Percentiles rank a stretch among this genome's conserved stretches.
These are phyloP conservation scores for Eucalyptus erythrocorys DNA, from an alignment of 345 rosid genomes.

Conservation along the genomic window DNA sequence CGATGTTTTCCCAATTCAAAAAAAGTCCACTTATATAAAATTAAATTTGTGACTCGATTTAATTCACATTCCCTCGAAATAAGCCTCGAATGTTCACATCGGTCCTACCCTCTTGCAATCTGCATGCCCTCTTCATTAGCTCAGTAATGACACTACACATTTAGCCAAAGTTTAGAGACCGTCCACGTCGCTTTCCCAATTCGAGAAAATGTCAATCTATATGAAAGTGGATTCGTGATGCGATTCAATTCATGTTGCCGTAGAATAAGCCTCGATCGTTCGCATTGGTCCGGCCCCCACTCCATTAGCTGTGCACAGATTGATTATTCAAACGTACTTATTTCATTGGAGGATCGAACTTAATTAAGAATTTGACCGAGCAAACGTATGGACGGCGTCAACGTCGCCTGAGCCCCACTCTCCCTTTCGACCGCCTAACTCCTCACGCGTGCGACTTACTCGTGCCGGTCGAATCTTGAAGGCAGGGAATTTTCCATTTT, in stretches of 20 bases:
- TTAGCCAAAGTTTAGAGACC: fast-evolving
- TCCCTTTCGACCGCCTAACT: not conserved
- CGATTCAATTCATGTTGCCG: too few relatives aligned
- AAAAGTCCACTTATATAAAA: not conserved
- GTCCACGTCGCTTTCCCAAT: not conserved
- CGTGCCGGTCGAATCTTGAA: not conserved
- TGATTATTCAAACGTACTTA: not conserved
- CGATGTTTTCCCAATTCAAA: not conserved
- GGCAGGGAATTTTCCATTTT: not conserved
- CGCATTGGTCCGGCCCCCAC: not conserved
- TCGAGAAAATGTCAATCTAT: not conserved
- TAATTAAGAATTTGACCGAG: not conserved
- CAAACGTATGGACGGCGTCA: not conserved
- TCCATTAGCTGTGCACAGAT: not conserved
- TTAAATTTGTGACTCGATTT: fast-evolving
- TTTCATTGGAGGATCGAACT: not conserved
- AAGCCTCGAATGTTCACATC: too few relatives aligned
- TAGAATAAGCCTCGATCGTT: too few relatives aligned
- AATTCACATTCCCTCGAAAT: too few relatives aligned
- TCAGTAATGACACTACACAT: fast-evolving
- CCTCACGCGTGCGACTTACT: not conserved
- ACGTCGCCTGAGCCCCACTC: not conserved
- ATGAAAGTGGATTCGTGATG: not conserved
- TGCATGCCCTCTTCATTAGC: not conserved
- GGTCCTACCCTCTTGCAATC: fast-evolving